These are phyloP conservation scores for Cinchona pubescens DNA, from an alignment of 257 asterid genomes.

Conservation along the genomic window DNA sequence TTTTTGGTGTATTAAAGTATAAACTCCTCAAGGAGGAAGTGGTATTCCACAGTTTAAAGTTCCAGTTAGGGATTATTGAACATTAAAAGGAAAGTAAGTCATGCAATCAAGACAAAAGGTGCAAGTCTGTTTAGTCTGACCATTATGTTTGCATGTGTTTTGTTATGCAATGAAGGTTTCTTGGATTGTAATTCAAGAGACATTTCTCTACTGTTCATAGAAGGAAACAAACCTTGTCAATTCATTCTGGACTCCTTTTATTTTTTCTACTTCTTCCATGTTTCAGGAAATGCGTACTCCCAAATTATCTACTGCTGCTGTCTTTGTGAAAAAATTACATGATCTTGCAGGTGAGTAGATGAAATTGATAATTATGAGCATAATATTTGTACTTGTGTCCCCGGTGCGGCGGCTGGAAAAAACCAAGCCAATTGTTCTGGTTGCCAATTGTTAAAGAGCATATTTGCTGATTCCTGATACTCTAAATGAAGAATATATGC, in stretches of 20 bases:
- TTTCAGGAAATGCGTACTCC: constrained; percentile 80
- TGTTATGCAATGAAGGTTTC: not conserved
- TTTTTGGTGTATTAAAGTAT: not conserved
- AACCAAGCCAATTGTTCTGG: not conserved
- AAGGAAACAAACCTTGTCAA: constrained; percentile 12
- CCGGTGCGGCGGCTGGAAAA: no score
- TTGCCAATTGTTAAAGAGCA: not conserved
- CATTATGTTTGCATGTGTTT: not conserved
- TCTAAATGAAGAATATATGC: constrained; percentile 12
- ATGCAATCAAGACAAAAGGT: not conserved
- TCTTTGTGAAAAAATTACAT: constrained; percentile 79
- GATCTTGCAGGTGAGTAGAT: constrained; percentile 79
- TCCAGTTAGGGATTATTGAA: not conserved
- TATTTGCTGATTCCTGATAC: no score
- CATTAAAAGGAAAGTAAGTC: not conserved
- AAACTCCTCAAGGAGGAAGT: no score
- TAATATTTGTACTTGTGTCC: not conserved
- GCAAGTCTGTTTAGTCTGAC: not conserved
- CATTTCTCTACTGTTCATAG: constrained; percentile 6
- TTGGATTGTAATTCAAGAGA: not conserved
- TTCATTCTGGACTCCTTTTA: constrained; percentile 11
- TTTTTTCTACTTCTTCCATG: constrained; percentile 2
- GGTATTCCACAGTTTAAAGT: not conserved
- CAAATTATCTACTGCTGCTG: constrained; percentile 86
- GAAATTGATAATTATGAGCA: no score